A percentile compares a stretch with the other conserved stretches of the same genome.
phyloP scores from a whole-genome alignment of 345 rosid species.

The Eucalyptus regnans region DNA sequence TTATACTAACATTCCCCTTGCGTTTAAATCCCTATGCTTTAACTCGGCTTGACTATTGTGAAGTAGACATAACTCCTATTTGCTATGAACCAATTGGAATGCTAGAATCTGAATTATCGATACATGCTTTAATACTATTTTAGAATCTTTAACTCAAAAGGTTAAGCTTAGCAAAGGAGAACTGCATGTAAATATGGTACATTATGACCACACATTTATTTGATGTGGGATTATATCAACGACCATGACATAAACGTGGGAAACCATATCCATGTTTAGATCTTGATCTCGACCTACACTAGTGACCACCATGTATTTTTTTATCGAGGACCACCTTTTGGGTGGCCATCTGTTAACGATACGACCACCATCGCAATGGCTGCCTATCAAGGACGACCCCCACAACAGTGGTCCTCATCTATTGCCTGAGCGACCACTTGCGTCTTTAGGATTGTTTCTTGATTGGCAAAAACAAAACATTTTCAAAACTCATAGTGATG shows the following conservation, averaged over 20 bases:
- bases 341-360: accelerated
- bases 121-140: too few relatives aligned
- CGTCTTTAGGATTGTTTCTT: background rate
- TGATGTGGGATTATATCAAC: too few relatives aligned
- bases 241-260: too few relatives aligned
- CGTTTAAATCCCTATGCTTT: background rate
- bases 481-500: background rate
- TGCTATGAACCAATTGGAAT: background rate
- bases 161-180: too few relatives aligned
- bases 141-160: too few relatives aligned
- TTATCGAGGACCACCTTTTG: background rate
- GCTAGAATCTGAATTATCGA: background rate
- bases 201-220: too few relatives aligned
- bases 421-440: accelerated
- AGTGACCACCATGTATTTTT: too few relatives aligned
- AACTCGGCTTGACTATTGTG: background rate
- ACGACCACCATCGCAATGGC: accelerated
- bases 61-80: background rate
- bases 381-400: background rate
- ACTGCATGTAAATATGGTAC: too few relatives aligned
- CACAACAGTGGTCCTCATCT: background rate
- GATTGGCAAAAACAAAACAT: background rate
- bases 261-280: too few relatives aligned
- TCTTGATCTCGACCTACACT: too few relatives aligned
- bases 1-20: background rate